These are phyloP conservation scores for Withania somnifera DNA, from an alignment of 305 asterid species.

Conservation along the genomic window DNA sequence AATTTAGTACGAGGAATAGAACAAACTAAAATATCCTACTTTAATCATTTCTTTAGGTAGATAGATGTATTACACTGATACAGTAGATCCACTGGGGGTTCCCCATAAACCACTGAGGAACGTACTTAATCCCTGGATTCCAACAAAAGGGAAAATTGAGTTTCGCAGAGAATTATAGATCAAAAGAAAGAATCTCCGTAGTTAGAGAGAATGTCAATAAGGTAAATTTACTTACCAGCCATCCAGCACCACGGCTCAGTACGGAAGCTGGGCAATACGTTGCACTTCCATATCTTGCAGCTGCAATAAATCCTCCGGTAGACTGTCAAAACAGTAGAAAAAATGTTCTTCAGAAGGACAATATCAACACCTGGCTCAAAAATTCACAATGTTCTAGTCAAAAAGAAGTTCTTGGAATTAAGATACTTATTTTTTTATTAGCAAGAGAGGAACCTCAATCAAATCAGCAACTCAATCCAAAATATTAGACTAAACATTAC, in stretches of 20 bases:
- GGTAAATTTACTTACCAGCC: slow-evolving; percentile 50
- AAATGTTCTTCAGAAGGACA: neutral
- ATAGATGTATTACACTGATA: slow-evolving; percentile 56
- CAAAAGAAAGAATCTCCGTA: neutral
- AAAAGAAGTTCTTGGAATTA: neutral
- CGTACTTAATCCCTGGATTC: slow-evolving; percentile 61
- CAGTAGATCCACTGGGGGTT: slow-evolving; percentile 75
- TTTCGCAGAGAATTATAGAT: neutral
- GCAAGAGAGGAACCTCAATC: neutral
- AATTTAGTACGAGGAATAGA: neutral
- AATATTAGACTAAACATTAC: neutral
- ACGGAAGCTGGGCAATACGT: slow-evolving; percentile 69
- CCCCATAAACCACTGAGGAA: slow-evolving; percentile 80
- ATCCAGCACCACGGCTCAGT: slow-evolving; percentile 77
- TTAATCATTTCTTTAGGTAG: neutral
- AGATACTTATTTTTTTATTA: neutral
- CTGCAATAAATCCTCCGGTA: slow-evolving; percentile 84
- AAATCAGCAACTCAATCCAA: neutral
- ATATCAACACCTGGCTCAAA: neutral
- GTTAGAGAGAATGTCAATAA: neutral
- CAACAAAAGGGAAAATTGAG: neutral
- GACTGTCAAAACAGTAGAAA: slow-evolving; percentile 37
- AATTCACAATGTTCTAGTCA: neutral
- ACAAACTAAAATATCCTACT: neutral
- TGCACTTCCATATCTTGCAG: slow-evolving; percentile 72